phyloP scores from a whole-genome alignment of 768 basidiomycete genomes.

The Tubosaeta sp. region DNA sequence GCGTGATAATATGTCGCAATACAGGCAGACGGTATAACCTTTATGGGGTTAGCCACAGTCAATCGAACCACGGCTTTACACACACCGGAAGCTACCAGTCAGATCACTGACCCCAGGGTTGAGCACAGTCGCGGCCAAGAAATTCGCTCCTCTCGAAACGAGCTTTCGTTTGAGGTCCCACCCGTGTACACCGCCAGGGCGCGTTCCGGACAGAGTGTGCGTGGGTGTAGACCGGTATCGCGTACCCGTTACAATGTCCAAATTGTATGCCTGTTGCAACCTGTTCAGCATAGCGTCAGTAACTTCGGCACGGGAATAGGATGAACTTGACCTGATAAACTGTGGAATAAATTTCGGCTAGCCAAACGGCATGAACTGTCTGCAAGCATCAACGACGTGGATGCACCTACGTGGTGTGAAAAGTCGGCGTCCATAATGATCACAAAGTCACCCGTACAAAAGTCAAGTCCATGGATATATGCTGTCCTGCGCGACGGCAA shows the following conservation, averaged over 20 bases:
- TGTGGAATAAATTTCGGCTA: conserved; percentile 95
- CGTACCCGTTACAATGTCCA: conserved; percentile 93
- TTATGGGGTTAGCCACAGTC: background rate
- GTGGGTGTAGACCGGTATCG: conserved; percentile 68
- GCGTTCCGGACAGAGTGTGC: conserved; percentile 52
- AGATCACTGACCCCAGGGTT: conserved; percentile 85
- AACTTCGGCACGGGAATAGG: background rate
- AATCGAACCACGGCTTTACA: background rate
- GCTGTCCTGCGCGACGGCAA: conserved; percentile 58
- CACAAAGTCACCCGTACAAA: conserved; percentile 87
- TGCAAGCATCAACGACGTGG: background rate
- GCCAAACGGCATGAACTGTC: conserved; percentile 3
- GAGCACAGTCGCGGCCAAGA: conserved; percentile 80
- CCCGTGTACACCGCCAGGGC: conserved; percentile 83
- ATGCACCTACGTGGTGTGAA: conserved; percentile 79
- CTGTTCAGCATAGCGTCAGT: conserved; percentile 33
- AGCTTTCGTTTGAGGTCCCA: conserved; percentile 92
- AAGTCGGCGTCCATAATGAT: conserved; percentile 98
- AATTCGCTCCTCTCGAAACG: conserved; percentile 86
- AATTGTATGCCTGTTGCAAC: conserved; percentile 77
- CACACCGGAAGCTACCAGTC: conserved; percentile 85
- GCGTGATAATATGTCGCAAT: conserved; percentile 76
- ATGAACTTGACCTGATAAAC: conserved; percentile 64
- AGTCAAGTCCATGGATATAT: conserved; percentile 88
- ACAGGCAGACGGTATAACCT: conserved; percentile 77